Evolutionary conservation across 495 filamentous ascomycete genomes (phyloP), one percentile per base, ranked within the genome.

Genomic region (Penicillium bialowiezense): DNA sequence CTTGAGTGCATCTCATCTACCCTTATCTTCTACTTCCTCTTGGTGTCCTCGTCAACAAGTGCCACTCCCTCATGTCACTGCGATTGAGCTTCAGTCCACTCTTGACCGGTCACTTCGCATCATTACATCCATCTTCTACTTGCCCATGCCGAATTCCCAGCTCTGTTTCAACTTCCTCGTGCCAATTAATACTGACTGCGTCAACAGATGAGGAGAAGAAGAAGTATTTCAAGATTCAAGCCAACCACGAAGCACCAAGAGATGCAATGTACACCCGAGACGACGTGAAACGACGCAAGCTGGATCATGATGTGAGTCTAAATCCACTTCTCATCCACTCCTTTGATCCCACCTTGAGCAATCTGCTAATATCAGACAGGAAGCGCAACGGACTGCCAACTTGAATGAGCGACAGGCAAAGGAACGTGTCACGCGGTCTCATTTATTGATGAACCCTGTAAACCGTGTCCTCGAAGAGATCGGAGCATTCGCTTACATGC

Each of bases 161-260:
- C 28, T 20, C 18, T 34, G 18, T 35, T n/a, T n/a, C n/a, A n/a
- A n/a, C n/a, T n/a, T n/a, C n/a, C n/a, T n/a, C n/a, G n/a, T n/a
- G n/a, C n/a, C 41, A 10, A 44, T 19, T 8, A 1, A 5, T 2
- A 10, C 32, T 45, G 20, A 45, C 43, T 34, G 31, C 3, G 29
- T 7, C 18, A 32, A 34, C 43, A 48, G 80, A 82, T 56, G 51
- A 58, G 12, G 75, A 77, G 31, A 81, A 79, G 60, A 75, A 75
- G 37, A 82, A 80, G 45, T 84, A 84, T 55, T 84, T 82, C 60
- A 72, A 70, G 28, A 76, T 83, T 44, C 68, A 71, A 38, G 63
- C 74, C 18, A 72, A 72, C 50, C 77, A 81, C 61, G 60, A 62
- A 20, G 78, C 72, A 1, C 58, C 72, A 12, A 50, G 64, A 9